Percentiles rank a stretch among this genome's conserved stretches.
phyloP scores from a whole-genome alignment of 495 filamentous ascomycete genomes.

The Tuber umbilicatum region DNA sequence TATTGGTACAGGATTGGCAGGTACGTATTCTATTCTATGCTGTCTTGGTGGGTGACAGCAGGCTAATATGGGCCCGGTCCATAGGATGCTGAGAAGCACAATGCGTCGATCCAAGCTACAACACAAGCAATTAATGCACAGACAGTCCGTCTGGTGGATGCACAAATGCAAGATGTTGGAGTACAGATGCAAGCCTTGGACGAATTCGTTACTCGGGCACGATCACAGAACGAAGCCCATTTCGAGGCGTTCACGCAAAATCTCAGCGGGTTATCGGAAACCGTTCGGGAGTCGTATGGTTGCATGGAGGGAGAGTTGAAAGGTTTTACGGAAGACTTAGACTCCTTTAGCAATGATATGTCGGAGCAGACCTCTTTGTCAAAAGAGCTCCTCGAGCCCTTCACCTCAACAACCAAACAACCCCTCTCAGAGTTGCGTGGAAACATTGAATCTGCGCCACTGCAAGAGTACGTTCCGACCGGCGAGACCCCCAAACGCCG shows the following conservation, averaged over 20 bases:
- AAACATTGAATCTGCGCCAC: slow-evolving; percentile 53
- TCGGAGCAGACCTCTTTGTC: slow-evolving; percentile 50
- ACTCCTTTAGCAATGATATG: slow-evolving; percentile 59
- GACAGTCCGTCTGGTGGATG: slow-evolving; percentile 81
- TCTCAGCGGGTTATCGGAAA: slow-evolving; percentile 50
- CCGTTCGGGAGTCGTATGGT: slow-evolving; percentile 63
- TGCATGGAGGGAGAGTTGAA: slow-evolving; percentile 61
- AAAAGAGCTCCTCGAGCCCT: slow-evolving; percentile 51
- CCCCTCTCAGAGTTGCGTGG: slow-evolving; percentile 64
- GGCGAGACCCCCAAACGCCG: slow-evolving; percentile 77
- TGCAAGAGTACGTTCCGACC: slow-evolving; percentile 75
- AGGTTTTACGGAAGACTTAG: slow-evolving; percentile 55
- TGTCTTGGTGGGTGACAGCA: slow-evolving; percentile 13
- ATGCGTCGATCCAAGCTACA: slow-evolving; percentile 66
- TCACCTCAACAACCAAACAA: slow-evolving; percentile 56
- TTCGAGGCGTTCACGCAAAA: slow-evolving; percentile 51
- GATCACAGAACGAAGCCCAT: slow-evolving; percentile 70
- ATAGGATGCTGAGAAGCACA: slow-evolving; percentile 70
- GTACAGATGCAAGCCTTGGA: slow-evolving; percentile 81
- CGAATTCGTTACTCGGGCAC: slow-evolving; percentile 79
- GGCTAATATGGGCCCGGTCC: slow-evolving; percentile 38
- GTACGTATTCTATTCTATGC: slow-evolving; percentile 47
- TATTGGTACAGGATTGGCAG: slow-evolving; percentile 82
- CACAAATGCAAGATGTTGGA: slow-evolving; percentile 78
- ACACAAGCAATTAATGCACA: slow-evolving; percentile 88